Conservation (phyloP, 352 stramenopile species). For the Phytophthora sojae region DNA sequence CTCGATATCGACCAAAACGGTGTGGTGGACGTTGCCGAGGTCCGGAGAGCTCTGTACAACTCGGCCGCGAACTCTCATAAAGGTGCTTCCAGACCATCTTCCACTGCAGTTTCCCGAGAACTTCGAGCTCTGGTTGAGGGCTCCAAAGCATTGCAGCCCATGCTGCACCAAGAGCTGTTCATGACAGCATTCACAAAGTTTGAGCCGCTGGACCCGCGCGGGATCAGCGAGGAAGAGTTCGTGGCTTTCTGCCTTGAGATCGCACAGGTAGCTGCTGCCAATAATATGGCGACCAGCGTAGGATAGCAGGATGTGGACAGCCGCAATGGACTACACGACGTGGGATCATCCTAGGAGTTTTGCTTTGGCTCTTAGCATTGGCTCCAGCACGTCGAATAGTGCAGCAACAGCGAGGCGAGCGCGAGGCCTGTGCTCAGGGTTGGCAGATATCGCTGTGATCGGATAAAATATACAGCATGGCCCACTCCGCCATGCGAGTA, state of each 20-base stretch:
- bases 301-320: constrained; percentile 2
- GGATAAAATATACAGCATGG: constrained; percentile 49
- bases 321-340: too few relatives aligned
- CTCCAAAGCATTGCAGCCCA: constrained; percentile 62
- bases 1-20: constrained; percentile 70
- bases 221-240: constrained; percentile 78
- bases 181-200: constrained; percentile 70
- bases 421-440: constrained; percentile 15
- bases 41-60: constrained; percentile 52
- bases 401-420: constrained; percentile 21
- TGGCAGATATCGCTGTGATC: constrained; percentile 9
- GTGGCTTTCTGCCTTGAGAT: constrained; percentile 80
- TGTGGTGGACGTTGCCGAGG: constrained; percentile 67
- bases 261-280: constrained; percentile 41
- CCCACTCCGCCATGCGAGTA: constrained; percentile 40
- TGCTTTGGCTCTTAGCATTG: constrained; percentile 38
- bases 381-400: constrained; percentile 38
- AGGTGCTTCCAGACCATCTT: neutral
- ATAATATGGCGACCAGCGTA: constrained; percentile 26
- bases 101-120: constrained; percentile 13
- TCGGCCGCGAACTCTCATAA: constrained; percentile 21
- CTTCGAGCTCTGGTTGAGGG: constrained; percentile 46
- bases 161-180: constrained; percentile 69
- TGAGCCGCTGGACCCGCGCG: constrained; percentile 60
- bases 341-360: constrained; percentile 14